Percentiles rank a stretch among this genome's conserved stretches.
Evolutionary conservation across 805 yeast genomes (phyloP).

Genomic region (Pichia insulana): DNA sequence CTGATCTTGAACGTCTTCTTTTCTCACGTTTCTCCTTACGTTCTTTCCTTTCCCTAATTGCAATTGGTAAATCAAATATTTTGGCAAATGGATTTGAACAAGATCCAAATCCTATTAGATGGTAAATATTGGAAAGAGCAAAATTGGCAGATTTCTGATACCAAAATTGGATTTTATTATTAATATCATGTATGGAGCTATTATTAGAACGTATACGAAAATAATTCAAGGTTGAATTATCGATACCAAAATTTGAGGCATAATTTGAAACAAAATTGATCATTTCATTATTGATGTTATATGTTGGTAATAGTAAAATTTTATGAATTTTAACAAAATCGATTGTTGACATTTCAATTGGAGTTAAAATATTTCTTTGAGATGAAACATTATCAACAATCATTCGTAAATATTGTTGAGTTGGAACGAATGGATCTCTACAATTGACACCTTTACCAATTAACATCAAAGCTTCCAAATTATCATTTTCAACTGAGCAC

Average conservation of each 20-base stretch:
- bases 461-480: conserved; percentile 68
- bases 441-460: conserved; percentile 74
- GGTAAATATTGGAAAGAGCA: conserved; percentile 69
- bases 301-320: conserved; percentile 54
- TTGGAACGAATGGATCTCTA: conserved; percentile 77
- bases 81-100: conserved; percentile 69
- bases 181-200: conserved; percentile 22
- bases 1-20: conserved; percentile 35
- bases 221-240: conserved; percentile 53
- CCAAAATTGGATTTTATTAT: conserved; percentile 58
- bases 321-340: conserved; percentile 62
- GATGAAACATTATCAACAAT: conserved; percentile 72
- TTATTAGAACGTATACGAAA: conserved; percentile 38
- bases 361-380: conserved; percentile 50
- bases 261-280: conserved; percentile 54
- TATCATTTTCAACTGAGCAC: conserved; percentile 77
- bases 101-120: conserved; percentile 71
- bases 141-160: conserved; percentile 67
- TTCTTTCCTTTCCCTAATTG: conserved; percentile 60
- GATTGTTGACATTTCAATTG: conserved; percentile 50
- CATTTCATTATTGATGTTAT: conserved; percentile 43
- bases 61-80: conserved; percentile 63
- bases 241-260: conserved; percentile 60
- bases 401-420: conserved; percentile 65
- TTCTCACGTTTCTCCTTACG: conserved; percentile 59